A percentile compares a stretch with the other conserved stretches of the same genome.
phyloP scores from a whole-genome alignment of 2,329 filamentous ascomycete species.

The Magnaporthiopsis poae region DNA sequence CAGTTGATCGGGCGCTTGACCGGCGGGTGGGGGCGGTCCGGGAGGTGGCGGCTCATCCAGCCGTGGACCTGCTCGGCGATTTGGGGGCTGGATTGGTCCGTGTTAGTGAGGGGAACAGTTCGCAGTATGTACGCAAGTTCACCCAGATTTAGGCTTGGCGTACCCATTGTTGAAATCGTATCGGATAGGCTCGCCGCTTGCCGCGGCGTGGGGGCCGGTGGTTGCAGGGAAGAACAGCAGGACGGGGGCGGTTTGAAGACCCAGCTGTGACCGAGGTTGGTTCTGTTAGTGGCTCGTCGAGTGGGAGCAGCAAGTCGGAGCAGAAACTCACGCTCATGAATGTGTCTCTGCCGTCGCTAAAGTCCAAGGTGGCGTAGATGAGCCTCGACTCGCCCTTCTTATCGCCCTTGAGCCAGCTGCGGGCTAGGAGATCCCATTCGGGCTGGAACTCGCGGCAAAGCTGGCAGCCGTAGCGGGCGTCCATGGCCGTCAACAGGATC shows the following conservation, averaged over 20 bases:
- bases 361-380: constrained; percentile 79
- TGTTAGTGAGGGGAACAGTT: neutral
- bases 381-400: constrained; percentile 62
- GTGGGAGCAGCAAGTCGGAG: neutral
- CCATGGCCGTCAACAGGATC: constrained; percentile 78
- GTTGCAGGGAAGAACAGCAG: constrained; percentile 82
- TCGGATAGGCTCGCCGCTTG: constrained; percentile 58
- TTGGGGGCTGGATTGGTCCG: constrained; percentile 45
- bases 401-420: constrained; percentile 80
- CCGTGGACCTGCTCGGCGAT: constrained; percentile 66
- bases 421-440: constrained; percentile 80
- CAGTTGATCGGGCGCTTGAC: constrained; percentile 83
- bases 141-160: constrained; percentile 19
- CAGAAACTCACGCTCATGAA: constrained; percentile 66
- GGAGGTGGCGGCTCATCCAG: constrained; percentile 71
- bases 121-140: neutral
- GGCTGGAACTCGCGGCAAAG: constrained; percentile 86
- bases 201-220: constrained; percentile 64
- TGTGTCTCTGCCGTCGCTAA: constrained; percentile 68
- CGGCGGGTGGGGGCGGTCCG: constrained; percentile 66
- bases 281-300: constrained; percentile 6
- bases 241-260: constrained; percentile 87
- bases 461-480: constrained; percentile 71
- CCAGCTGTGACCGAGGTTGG: constrained; percentile 47
- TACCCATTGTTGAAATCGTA: constrained; percentile 81